Evolutionary conservation across 257 asterid species (phyloP), one percentile per base, ranked within the genome.

Genomic region (Salvia hispanica): DNA sequence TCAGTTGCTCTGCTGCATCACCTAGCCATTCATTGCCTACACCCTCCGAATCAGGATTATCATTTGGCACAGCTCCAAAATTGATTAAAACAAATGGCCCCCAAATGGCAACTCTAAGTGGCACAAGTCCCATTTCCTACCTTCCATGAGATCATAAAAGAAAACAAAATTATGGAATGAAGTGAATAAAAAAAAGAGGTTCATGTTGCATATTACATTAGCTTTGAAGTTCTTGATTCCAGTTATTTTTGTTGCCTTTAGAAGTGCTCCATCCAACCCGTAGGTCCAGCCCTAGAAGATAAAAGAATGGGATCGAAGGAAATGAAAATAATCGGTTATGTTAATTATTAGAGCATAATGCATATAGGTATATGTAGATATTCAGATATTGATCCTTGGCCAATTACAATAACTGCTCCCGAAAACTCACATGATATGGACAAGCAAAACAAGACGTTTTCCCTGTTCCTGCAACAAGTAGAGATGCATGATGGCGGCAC

Each of bases 351-450:
- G 14, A 3, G 10, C 25, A 21, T 21, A 14, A 14, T 34, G 18
- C n/a, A 18, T 44, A 34, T 18, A n/a, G 56, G 18, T 40, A 31
- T 9, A 37, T 16, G 6, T 11, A 59, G 52, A 69, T 48, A 37
- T 48, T 6, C 9, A 3, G 59, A 37, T 4, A 60, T 43, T 34
- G 6, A 34, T 34, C 0, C 16, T 48, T 40, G 33, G 47, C 34
- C 11, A 6, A 40, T 65, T n/a, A n/a, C n/a, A n/a, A n/a, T n/a
- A n/a, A n/a, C n/a, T n/a, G n/a, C n/a, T n/a, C n/a, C n/a, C n/a
- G n/a, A n/a, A n/a, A 80, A 82, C 96, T 92, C 84, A 87, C 98
- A 74, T 92, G 98, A 73, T 92, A 89, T 31, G 98, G 98, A 73
- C 98, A 92, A 66, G 88, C 90, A 74, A 89, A 89, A 77, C 96